Evolutionary conservation across 139 green algal genomes (phyloP), one percentile per base, ranked within the genome.

Genomic region (Dunaliella primolecta): DNA sequence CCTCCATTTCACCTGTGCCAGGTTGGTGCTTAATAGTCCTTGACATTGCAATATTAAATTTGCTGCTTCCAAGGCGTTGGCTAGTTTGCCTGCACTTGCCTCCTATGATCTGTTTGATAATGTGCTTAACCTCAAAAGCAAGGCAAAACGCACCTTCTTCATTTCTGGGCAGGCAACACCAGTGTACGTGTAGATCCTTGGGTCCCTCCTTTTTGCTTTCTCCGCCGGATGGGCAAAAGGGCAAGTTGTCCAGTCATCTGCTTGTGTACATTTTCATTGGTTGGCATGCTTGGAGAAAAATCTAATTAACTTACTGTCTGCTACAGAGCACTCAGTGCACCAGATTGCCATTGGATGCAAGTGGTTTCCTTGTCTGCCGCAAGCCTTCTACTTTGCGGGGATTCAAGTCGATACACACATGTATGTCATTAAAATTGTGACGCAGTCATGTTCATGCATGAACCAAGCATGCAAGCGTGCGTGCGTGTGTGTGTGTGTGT

Each of bases 91-190:
- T 64, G 15, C 46, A 64, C 46, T 7, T 64, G 46, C 46, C 15
- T 7, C 15, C 15, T 7, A 64, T 64, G 46, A 64, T 25, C 15
- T 64, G 46, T 25, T 32, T 32, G 24, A 3, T 15, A 33, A 20
- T 78, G 72, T 78, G 3, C n/a, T n/a, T n/a, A 78, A 78, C 72
- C 72, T 36, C 21, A 24, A 33, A 83, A 29, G 80, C 7, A 64
- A 64, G 46, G 46, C 15, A 7, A 64, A 64, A 55, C 84, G 84
- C 38, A 91, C 93, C 88, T 95, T 94, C 56, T 97, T 97, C 92
- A 98, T 98, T 36, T 96, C 94, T 0, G 96, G 96, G 86, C 97
- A 99, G 2, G 96, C 94, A n/a, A 96, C 94, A 79, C 95, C 98
- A 27, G 93, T 97, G 89, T 99, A 99, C 2, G 84, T 87, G 86